A percentile compares a stretch with the other conserved stretches of the same genome.
phyloP scores from a whole-genome alignment of 148 eudicot species.

The Pouteria glomerata region DNA sequence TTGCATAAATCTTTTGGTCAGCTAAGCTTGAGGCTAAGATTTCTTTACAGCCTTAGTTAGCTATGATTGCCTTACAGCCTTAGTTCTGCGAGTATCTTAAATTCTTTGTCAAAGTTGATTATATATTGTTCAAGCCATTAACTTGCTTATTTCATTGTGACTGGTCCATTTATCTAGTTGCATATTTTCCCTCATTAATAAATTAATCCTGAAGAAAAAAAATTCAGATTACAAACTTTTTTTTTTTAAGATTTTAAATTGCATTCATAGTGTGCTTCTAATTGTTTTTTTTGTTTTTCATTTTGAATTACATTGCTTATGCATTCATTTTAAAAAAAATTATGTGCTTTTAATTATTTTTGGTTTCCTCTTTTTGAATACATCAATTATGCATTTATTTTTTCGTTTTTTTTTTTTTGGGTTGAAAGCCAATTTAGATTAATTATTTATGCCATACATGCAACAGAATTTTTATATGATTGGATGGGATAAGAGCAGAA shows the following conservation, averaged over 20 bases:
- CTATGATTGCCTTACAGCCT: background rate
- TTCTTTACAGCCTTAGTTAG: background rate
- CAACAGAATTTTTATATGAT: constrained; percentile 86
- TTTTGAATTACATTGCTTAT: background rate
- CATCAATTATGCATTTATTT: background rate
- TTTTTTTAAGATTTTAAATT: background rate
- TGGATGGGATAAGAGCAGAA: constrained; percentile 74
- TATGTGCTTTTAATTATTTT: background rate
- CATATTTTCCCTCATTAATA: background rate
- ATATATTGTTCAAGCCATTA: too few relatives aligned
- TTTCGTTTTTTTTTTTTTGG: background rate
- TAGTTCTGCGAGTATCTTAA: background rate
- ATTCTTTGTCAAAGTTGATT: too few relatives aligned
- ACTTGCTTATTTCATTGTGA: background rate
- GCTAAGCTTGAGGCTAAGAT: background rate
- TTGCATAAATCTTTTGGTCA: too few relatives aligned
- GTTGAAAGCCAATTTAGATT: background rate
- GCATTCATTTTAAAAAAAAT: background rate
- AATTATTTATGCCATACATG: background rate
- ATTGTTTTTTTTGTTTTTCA: background rate
- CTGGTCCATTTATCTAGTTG: background rate
- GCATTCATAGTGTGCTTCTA: background rate
- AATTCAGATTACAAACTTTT: background rate
- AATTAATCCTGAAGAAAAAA: background rate
- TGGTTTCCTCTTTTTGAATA: background rate